Evolutionary conservation across 73 alveolate genomes (phyloP).

Genomic region (Symbiodinium natans): DNA sequence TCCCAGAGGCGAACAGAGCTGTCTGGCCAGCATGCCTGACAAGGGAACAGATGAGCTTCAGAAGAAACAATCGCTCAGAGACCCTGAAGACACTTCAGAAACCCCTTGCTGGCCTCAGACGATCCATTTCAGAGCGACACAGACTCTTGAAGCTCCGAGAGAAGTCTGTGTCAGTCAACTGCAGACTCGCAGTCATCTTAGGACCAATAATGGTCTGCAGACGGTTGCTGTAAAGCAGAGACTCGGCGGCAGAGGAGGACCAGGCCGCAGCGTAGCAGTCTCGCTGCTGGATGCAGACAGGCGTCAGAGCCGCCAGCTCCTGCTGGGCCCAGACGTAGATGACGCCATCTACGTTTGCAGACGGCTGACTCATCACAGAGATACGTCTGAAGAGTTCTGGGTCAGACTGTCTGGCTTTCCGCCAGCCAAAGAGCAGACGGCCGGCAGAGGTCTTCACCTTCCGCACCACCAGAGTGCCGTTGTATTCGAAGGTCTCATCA

Average conservation of each 20-base stretch:
- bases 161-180: not conserved
- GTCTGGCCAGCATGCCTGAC: not conserved
- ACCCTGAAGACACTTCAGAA: no score
- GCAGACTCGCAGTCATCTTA: not conserved
- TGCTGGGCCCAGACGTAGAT: slow-evolving; percentile 10
- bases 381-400: not conserved
- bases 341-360: not conserved
- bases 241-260: not conserved
- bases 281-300: not conserved
- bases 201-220: not conserved
- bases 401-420: not conserved
- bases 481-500: not conserved
- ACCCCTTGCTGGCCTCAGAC: not conserved
- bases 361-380: not conserved
- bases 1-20: not conserved
- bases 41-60: no score
- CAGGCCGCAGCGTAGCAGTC: slow-evolving; percentile 7
- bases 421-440: not conserved
- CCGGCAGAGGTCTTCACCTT: not conserved
- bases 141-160: not conserved
- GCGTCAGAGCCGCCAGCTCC: not conserved
- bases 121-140: not conserved
- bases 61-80: no score
- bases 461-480: not conserved
- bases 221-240: not conserved